phyloP scores from a whole-genome alignment of 2,329 filamentous ascomycete genomes.

The Cladorrhinum sp. region DNA sequence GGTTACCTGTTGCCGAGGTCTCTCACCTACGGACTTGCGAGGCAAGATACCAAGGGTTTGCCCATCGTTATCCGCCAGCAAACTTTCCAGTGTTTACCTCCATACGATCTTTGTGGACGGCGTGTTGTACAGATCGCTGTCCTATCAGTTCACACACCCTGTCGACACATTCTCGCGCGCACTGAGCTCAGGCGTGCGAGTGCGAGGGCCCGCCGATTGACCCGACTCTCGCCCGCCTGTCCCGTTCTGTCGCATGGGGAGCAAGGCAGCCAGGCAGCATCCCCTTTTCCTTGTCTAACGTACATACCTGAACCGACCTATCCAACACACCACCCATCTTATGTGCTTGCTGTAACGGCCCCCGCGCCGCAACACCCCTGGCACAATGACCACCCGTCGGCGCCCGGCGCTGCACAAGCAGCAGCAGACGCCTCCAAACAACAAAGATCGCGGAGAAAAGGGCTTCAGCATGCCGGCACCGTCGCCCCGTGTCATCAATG shows the following conservation, averaged over 20 bases:
- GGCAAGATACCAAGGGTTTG: too few relatives aligned
- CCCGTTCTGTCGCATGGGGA: neutral
- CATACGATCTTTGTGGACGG: neutral
- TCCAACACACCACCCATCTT: constrained; percentile 10
- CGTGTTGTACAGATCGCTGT: neutral
- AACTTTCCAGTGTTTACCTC: neutral
- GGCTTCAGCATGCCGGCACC: constrained; percentile 22
- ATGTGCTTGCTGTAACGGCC: constrained; percentile 20
- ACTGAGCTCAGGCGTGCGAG: neutral
- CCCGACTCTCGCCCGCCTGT: neutral
- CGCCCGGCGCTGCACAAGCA: constrained; percentile 30
- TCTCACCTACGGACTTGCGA: neutral
- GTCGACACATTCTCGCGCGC: neutral
- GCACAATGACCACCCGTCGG: constrained; percentile 30
- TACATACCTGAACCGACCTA: neutral
- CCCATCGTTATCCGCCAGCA: neutral
- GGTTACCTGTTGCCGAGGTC: neutral
- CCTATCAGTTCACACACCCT: neutral
- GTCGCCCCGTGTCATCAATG: constrained; percentile 51
- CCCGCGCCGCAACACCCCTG: constrained; percentile 19
- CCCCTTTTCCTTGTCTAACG: neutral
- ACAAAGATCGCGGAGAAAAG: constrained; percentile 28
- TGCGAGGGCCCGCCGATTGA: neutral
- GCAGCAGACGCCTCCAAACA: constrained; percentile 27
- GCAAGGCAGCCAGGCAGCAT: constrained; percentile 8